Evolutionary conservation across 164 flowering plant genomes (phyloP), one percentile per base, ranked within the genome.

Genomic region (Piper longum): DNA sequence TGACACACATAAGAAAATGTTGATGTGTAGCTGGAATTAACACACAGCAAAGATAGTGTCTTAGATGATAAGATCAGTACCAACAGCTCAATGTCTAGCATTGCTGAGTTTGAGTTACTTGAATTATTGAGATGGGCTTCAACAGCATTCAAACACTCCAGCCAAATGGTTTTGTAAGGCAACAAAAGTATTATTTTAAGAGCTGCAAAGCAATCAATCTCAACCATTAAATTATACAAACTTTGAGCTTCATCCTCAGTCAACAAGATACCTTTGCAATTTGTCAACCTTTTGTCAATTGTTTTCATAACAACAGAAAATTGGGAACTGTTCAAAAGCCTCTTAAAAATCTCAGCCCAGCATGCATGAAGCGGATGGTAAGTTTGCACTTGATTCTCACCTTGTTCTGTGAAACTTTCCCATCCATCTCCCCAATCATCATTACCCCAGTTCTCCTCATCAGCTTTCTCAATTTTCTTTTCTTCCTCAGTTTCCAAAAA

Each of bases 381-480:
- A 1, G 74, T 69, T 61, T 76, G 71, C 41, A 71, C 73, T 65
- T 76, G 80, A 59, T 71, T 76, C 57, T 73, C 72, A 44, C 59
- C 41, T 0, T 84, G 70, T 65, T 89, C 96, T 67, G 85, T 89
- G 71, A 88, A 85, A 72, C 80, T 92, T 67, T 89, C 99, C 97
- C 99, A 95, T 52, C 93, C 96, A 60, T 87, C 96, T 64, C 86
- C 93, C 99, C 97, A 95, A 63, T 77, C 84, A 66, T 88, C 91
- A 67, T 64, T 72, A 72, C 68, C 70, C 99, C 99, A 93, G 67
- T 71, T 70, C 51, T 80, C 64, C 69, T 76, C 83, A 44, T 82
- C 57, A 16, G 57, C 68, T 62, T 81, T 80, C 40, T 44, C 62
- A 66, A 81, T 57, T 60, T 70, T 65, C 64, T 76, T 75, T 42